Base-by-base conservation (phyloP, 371 early-diverging fungal genomes). In the Mortierella sp. region DNA sequence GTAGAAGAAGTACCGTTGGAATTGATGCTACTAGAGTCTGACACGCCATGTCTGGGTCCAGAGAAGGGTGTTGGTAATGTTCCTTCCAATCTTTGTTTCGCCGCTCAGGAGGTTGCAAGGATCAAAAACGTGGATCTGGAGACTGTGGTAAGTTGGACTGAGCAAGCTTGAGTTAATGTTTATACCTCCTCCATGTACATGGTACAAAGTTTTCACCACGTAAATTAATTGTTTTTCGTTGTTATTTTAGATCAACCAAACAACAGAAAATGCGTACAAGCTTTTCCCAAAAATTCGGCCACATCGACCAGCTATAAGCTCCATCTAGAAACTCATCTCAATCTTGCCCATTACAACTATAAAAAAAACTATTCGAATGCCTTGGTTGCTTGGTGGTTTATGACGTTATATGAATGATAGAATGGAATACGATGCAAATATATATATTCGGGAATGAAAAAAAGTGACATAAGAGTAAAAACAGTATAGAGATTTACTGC, bases 31-130 rank as follows among this genome's bases (percentile, higher is more conserved):
- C 73, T 93, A 43, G 94, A 93, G 70, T 88, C 90, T 10, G 94
- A 93, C 83, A 84, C 93, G 26, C 94, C 94, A 3, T 91, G 92
- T 1, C 61, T 93, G 31, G 89, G 86, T 4, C 89, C 90, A 1
- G 87, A 85, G 31, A 88, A 88, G 66, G 89, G 88, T n/a, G 87
- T 82, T 12, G 80, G 77, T 49, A 89, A 90, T 66, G 86, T 83
- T 58, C 92, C 92, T 0, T 73, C 81, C 4, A 88, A 89, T 56
- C 70, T 90, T 23, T 37, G 68, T 7, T 53, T 87, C 23, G 84
- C 90, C 31, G 88, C 86, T 43, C 75, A 83, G 66, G 85, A 83
- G 73, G 87, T 86, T 68, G 90, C 93, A 31, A 71, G 84, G 53
- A 83, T 90, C 61, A 91, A 91, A 77, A 80, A 82, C 22, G 59